Percentiles rank a stretch among this genome's conserved stretches.
Conservation (phyloP, 768 basidiomycete genomes). For the Suillus subalutaceus region DNA sequence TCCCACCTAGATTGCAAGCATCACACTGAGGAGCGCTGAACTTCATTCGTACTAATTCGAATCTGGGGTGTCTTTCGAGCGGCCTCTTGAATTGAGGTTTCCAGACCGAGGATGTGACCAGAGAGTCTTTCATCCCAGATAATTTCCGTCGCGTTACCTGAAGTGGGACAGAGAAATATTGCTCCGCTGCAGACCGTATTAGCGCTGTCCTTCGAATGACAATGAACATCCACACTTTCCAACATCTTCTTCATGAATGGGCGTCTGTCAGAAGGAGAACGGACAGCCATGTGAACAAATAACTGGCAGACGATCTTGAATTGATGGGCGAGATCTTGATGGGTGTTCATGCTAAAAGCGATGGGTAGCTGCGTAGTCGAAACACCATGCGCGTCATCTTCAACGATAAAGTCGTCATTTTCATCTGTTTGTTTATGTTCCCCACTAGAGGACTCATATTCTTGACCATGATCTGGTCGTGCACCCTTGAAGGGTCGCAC, state of each 20-base stretch:
- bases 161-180: conserved; percentile 77
- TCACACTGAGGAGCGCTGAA: conserved; percentile 71
- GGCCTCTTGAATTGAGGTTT: conserved; percentile 63
- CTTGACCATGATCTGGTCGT: conserved; percentile 39
- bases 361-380: conserved; percentile 57
- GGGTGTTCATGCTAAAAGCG: conserved; percentile 79
- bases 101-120: conserved; percentile 89
- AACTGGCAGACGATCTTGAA: conserved; percentile 90
- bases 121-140: conserved; percentile 66
- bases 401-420: conserved; percentile 56
- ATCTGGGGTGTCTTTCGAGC: conserved; percentile 68
- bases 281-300: conserved; percentile 80
- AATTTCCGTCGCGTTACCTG: conserved; percentile 70
- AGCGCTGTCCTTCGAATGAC: background rate
- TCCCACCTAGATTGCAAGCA: conserved; percentile 77
- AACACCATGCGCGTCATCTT: conserved; percentile 54
- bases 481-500: conserved; percentile 49
- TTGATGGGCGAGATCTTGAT: conserved; percentile 75
- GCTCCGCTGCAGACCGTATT: conserved; percentile 44
- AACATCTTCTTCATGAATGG: conserved; percentile 56
- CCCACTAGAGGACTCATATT: conserved; percentile 41
- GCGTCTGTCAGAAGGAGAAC: conserved; percentile 50
- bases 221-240: conserved; percentile 41
- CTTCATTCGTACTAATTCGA: conserved; percentile 54
- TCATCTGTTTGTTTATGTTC: conserved; percentile 33